These are phyloP conservation scores for Paecilomyces niveus DNA, from an alignment of 2,329 filamentous ascomycete genomes.

Conservation along the genomic window DNA sequence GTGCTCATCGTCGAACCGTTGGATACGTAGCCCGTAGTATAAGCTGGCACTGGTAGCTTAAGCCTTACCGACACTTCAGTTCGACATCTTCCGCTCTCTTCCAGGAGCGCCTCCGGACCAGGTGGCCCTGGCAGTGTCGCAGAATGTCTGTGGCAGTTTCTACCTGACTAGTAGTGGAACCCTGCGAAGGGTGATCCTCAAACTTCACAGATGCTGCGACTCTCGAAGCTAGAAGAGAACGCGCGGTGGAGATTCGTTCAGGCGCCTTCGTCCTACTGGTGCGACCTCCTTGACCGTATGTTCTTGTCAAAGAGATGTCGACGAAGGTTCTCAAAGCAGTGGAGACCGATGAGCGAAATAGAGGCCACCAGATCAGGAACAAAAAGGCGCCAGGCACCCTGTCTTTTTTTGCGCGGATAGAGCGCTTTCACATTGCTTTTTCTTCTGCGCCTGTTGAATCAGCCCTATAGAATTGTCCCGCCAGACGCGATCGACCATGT, in stretches of 20 bases:
- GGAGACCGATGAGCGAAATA: not conserved
- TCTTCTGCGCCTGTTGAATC: not conserved
- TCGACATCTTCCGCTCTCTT: not conserved
- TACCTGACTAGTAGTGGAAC: not conserved
- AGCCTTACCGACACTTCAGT: not conserved
- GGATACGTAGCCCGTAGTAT: not conserved
- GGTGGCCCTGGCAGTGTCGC: not conserved
- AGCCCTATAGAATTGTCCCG: not conserved
- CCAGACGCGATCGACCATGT: conserved; percentile 4
- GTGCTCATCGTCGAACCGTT: not conserved
- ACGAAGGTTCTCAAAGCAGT: not conserved
- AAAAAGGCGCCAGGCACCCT: not conserved
- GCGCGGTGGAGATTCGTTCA: not conserved
- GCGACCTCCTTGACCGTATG: not conserved
- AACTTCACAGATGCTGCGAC: not conserved
- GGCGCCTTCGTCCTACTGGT: not conserved
- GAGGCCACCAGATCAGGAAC: not conserved
- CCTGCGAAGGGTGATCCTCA: not conserved
- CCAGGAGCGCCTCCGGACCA: not conserved
- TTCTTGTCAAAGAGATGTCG: not conserved
- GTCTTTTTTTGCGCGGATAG: not conserved
- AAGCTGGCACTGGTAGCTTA: not conserved
- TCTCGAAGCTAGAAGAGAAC: not conserved
- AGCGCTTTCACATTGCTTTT: not conserved
- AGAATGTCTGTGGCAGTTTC: not conserved